A percentile compares a stretch with the other conserved stretches of the same genome.
These are phyloP conservation scores for Komagataella pastoris DNA, from an alignment of 805 yeast genomes.

Conservation along the genomic window DNA sequence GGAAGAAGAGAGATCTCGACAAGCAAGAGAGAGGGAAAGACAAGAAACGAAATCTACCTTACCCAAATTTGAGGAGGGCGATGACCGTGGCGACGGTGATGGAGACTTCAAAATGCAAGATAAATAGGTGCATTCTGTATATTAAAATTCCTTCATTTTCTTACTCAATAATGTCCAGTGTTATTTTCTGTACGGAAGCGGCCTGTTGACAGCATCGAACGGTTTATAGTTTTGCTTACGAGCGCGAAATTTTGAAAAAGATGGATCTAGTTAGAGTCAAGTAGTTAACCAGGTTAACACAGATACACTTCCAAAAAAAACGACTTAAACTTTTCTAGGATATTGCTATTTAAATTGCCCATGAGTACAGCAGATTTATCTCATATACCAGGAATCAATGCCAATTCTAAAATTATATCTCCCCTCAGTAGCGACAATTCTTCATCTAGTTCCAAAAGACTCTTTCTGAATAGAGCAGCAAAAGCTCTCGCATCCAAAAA, in stretches of 20 bases:
- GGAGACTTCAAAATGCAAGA: conserved; percentile 1
- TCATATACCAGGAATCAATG: background rate
- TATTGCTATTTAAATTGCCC: background rate
- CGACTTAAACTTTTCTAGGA: background rate
- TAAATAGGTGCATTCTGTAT: background rate
- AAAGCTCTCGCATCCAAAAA: background rate
- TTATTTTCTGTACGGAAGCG: background rate
- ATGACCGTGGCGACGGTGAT: conserved; percentile 4
- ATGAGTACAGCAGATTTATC: background rate
- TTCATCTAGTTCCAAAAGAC: background rate
- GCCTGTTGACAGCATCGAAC: background rate
- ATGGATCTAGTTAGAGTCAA: background rate
- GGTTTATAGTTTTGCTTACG: background rate
- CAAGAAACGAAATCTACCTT: conserved; percentile 2
- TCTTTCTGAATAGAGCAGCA: background rate
- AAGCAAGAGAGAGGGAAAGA: conserved; percentile 22
- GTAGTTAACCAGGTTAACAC: background rate
- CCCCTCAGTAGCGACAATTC: background rate
- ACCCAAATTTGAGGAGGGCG: conserved; percentile 7
- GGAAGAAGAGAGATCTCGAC: conserved; percentile 91
- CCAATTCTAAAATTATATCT: background rate
- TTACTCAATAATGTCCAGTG: background rate
- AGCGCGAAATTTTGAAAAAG: background rate
- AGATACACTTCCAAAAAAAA: background rate
- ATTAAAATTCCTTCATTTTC: background rate